Evolutionary conservation across 1,284 basidiomycete species (phyloP), one percentile per base, ranked within the genome.

Genomic region (Gomphus sp.): DNA sequence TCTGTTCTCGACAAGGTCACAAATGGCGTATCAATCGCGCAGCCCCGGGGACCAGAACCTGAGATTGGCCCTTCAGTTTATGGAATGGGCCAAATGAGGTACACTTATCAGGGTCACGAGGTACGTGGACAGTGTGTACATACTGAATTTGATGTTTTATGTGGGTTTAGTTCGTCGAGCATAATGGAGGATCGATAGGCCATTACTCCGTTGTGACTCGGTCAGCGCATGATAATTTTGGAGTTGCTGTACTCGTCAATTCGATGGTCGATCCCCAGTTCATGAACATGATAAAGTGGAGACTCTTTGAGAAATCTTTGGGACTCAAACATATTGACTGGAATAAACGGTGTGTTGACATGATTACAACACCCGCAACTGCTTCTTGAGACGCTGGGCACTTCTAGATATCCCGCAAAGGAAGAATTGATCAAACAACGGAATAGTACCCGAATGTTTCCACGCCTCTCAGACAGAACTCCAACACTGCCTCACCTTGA

Each of bases 31-130:
- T 44, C 59, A 4, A 56, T 71, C 36, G 34, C 62, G 1, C 6
- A 14, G 2, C 60, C 61, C 2, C 58, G 49, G n/a, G 55, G 53
- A 8, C 36, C 31, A 2, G 22, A 8, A 41, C 53, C 60, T 1
- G 59, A 55, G 52, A 52, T 56, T 3, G 69, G 65, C 6, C 52
- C 70, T 49, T 11, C 63, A 58, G 70, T 68, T 43, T 80, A 28
- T 53, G 78, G 76, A 0, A 68, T 72, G 36, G 78, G 74, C 8
- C 78, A 78, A 67, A 62, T 60, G 48, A 60, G 71, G 11, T 74
- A 66, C 39, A 70, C 74, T 0, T 75, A 75, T 54, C 68, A 69
- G 25, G 77, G 76, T 2, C 72, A 73, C 55, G 73, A 76, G 34
- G 68, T 69, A 9, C 14, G 65, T 63, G 10, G 31, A 41, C 14